These are phyloP conservation scores for Pestalotiopsis fici DNA, from an alignment of 2,329 filamentous ascomycete genomes.

Conservation along the genomic window DNA sequence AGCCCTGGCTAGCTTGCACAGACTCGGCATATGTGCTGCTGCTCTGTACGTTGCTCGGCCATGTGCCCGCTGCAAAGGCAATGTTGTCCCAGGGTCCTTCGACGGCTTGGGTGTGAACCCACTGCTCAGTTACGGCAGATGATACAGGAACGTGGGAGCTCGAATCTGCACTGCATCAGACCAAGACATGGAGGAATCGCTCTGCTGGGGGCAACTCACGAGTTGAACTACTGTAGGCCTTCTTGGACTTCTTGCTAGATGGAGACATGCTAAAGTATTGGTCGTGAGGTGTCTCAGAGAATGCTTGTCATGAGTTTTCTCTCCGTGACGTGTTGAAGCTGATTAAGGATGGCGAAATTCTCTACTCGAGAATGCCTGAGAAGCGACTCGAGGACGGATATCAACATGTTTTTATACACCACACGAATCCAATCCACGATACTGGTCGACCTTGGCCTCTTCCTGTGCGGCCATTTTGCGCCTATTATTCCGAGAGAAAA, in stretches of 20 bases:
- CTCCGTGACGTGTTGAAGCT: background rate
- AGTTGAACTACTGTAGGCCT: conserved; percentile 23
- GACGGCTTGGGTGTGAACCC: conserved; percentile 11
- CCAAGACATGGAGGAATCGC: conserved; percentile 34
- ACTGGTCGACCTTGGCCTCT: background rate
- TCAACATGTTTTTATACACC: background rate
- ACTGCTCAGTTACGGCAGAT: conserved; percentile 7
- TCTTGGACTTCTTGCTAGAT: background rate
- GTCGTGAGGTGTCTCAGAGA: background rate
- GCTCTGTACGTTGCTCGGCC: background rate
- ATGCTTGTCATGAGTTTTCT: background rate
- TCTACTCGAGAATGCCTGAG: background rate
- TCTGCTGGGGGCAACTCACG: background rate
- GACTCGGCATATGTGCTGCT: background rate
- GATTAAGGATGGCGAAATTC: background rate
- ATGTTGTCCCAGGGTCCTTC: conserved; percentile 17
- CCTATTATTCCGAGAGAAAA: background rate
- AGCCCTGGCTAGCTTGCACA: conserved; percentile 14
- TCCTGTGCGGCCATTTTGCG: background rate
- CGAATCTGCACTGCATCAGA: background rate
- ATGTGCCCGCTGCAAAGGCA: background rate
- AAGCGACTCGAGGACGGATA: background rate
- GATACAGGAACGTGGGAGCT: background rate
- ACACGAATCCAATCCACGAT: background rate
- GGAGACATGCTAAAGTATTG: background rate